These are phyloP conservation scores for Exobasidium cylindrosporum DNA, from an alignment of 1,284 basidiomycete species.

Conservation along the genomic window DNA sequence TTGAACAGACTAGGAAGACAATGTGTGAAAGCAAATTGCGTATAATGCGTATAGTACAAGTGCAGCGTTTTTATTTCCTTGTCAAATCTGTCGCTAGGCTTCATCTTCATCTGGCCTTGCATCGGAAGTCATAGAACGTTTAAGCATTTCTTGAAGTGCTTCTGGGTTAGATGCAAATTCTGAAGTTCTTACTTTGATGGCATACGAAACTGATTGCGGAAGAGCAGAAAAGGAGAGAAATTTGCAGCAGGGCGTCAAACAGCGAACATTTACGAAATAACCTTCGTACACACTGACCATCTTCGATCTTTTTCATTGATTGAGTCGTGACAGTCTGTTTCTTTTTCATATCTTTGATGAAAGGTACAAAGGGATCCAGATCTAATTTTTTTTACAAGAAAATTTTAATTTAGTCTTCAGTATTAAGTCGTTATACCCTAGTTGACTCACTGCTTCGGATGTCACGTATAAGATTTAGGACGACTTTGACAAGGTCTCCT, in stretches of 20 bases:
- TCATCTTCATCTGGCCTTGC: background rate
- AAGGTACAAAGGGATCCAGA: conserved; percentile 70
- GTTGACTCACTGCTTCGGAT: conserved; percentile 24
- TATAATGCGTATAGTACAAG: too few species aligned
- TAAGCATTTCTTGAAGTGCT: conserved; percentile 38
- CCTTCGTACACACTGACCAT: conserved; percentile 59
- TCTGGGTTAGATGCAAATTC: conserved; percentile 33
- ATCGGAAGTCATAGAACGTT: conserved; percentile 23
- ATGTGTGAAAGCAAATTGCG: too few species aligned
- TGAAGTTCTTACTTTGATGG: conserved; percentile 35
- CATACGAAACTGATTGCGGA: conserved; percentile 37
- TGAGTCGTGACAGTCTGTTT: conserved; percentile 82
- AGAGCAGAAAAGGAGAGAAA: conserved; percentile 9
- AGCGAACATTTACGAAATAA: background rate
- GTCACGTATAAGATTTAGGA: conserved; percentile 33
- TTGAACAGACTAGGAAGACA: too few species aligned
- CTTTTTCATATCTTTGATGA: conserved; percentile 71
- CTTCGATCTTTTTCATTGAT: conserved; percentile 89
- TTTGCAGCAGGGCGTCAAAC: background rate
- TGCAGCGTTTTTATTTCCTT: too few species aligned
- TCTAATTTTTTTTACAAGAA: conserved; percentile 63
- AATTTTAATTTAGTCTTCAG: background rate
- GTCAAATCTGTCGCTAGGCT: too few species aligned
- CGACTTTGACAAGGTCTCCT: conserved; percentile 23
- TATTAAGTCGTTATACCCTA: background rate